A percentile compares a stretch with the other conserved stretches of the same genome.
These are phyloP conservation scores for Anastatica hierochuntica DNA, from an alignment of 345 rosid species.

Conservation along the genomic window DNA sequence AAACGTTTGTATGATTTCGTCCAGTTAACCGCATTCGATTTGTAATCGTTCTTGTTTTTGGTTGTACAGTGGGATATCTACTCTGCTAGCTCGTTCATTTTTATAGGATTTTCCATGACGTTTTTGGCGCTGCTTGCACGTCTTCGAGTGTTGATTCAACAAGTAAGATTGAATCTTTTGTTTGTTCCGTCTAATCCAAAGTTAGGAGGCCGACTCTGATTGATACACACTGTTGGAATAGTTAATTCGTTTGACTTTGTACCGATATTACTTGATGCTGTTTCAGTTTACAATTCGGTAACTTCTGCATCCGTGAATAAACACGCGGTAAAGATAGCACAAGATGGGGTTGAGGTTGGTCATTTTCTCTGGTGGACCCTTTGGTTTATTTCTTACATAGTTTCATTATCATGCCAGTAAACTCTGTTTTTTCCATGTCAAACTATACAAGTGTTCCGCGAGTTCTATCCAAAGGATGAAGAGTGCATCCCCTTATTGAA, in stretches of 20 bases:
- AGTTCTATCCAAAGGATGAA: constrained; percentile 53
- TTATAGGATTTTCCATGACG: constrained; percentile 68
- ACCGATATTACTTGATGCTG: constrained; percentile 72
- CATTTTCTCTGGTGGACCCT: constrained; percentile 6
- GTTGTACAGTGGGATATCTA: constrained; percentile 48
- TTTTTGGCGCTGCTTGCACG: constrained; percentile 80
- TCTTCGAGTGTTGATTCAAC: constrained; percentile 78
- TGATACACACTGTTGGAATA: not conserved
- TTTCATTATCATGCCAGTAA: not conserved
- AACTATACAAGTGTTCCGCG: constrained; percentile 49
- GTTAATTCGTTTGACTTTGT: not conserved
- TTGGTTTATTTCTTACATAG: not conserved
- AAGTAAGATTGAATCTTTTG: constrained; percentile 40
- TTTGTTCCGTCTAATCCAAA: not conserved
- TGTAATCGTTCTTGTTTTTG: not conserved
- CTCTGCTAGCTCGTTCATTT: constrained; percentile 74
- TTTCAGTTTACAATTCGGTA: constrained; percentile 55
- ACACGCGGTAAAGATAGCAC: constrained; percentile 60
- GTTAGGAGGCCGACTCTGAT: not conserved
- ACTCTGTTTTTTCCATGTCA: not conserved
- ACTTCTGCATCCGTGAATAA: constrained; percentile 54
- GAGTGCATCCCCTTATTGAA: constrained; percentile 40
- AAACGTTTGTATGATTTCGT: not conserved
- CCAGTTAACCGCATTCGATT: not conserved
- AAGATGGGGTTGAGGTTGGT: constrained; percentile 69